Percentiles rank a stretch among this genome's conserved stretches.
Conservation (phyloP, 371 early-diverging fungal genomes). For the Lichtheimia ramosa region DNA sequence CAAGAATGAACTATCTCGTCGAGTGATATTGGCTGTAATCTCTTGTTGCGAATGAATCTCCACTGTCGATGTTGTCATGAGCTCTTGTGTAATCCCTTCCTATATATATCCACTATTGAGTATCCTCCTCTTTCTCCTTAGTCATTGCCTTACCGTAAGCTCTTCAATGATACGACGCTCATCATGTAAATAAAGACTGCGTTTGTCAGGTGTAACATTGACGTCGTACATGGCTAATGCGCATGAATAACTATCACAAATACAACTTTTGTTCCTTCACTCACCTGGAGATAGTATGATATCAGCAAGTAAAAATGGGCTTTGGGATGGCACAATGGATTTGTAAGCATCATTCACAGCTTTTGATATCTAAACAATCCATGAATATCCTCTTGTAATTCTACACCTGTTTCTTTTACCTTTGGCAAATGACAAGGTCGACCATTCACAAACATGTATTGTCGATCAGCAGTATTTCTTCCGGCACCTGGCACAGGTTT, state of each 20-base stretch:
- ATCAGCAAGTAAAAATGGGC: conserved; percentile 80
- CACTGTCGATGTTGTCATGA: no score
- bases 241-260: conserved; percentile 5
- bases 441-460: conserved; percentile 86
- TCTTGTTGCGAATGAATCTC: no score
- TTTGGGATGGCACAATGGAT: conserved; percentile 65
- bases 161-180: conserved; percentile 62
- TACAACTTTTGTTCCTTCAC: no score
- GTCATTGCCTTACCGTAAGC: conserved; percentile 36
- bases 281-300: conserved; percentile 60
- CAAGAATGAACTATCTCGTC: no score
- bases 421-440: conserved; percentile 86
- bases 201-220: conserved; percentile 95
- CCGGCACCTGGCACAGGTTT: conserved; percentile 71
- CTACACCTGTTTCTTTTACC: conserved; percentile 26
- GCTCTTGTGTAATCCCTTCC: no score
- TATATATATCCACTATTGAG: no score
- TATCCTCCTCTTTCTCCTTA: no score
- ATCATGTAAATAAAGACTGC: conserved; percentile 82
- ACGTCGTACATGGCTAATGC: conserved; percentile 68
- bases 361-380: conserved; percentile 32
- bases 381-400: neutral
- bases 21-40: no score
- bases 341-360: conserved; percentile 84
- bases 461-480: conserved; percentile 77